A percentile compares a stretch with the other conserved stretches of the same genome.
Conservation (phyloP, 768 basidiomycete species). For the Lactarius quietus region DNA sequence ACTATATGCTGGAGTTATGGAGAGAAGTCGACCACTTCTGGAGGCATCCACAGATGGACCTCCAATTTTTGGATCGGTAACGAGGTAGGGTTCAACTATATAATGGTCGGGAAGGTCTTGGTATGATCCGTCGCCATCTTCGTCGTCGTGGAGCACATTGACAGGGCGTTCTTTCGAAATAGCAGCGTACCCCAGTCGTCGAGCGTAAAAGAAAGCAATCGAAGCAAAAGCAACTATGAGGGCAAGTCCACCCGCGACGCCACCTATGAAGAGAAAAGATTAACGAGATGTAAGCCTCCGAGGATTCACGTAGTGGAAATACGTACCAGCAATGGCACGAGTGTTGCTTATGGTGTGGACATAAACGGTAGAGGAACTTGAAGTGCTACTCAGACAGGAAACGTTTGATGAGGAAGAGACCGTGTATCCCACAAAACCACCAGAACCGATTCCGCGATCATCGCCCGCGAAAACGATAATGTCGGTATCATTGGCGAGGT, state of each 20-base stretch:
- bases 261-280: constrained; percentile 32
- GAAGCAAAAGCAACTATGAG: constrained; percentile 41
- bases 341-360: constrained; percentile 2
- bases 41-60: constrained; percentile 38
- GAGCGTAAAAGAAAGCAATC: constrained; percentile 46
- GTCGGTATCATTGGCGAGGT: no score
- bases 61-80: constrained; percentile 54
- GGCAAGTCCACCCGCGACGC: constrained; percentile 57
- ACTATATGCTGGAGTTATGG: constrained; percentile 11
- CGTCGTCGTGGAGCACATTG: no score
- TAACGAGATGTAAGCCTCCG: constrained; percentile 15
- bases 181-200: constrained; percentile 42
- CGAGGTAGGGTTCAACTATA: constrained; percentile 70
- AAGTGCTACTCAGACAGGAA: constrained; percentile 43
- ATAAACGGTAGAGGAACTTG: background rate
- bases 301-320: background rate
- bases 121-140: no score
- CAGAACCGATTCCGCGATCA: constrained; percentile 61
- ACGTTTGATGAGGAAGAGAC: constrained; percentile 49
- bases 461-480: constrained; percentile 28
- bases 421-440: constrained; percentile 57
- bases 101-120: constrained; percentile 58
- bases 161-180: background rate
- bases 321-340: constrained; percentile 19
- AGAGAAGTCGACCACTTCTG: constrained; percentile 26